A percentile compares a stretch with the other conserved stretches of the same genome.
Conservation (phyloP, 2,329 filamentous ascomycete genomes). For the Trichoderma cornu-damae region DNA sequence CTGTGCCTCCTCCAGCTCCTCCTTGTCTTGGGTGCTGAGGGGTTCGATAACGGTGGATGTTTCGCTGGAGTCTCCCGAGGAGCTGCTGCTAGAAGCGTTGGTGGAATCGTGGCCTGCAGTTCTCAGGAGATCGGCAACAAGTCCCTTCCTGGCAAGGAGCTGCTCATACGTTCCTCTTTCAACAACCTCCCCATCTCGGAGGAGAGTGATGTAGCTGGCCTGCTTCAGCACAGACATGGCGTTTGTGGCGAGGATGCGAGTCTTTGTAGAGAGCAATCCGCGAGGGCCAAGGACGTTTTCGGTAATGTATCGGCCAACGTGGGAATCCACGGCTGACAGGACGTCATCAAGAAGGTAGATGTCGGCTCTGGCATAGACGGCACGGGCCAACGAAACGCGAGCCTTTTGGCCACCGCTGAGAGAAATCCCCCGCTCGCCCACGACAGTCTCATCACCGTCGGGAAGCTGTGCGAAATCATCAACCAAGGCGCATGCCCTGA, state of each 20-base stretch:
- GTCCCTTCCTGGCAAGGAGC: slow-evolving; percentile 87
- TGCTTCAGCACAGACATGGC: slow-evolving; percentile 86
- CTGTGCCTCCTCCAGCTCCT: slow-evolving; percentile 70
- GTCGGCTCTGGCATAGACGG: slow-evolving; percentile 95
- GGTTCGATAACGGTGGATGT: slow-evolving; percentile 54
- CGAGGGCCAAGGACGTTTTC: slow-evolving; percentile 85
- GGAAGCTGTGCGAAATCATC: slow-evolving; percentile 91
- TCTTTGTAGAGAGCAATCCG: slow-evolving; percentile 79
- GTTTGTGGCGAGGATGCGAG: slow-evolving; percentile 89
- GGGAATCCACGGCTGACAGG: slow-evolving; percentile 94
- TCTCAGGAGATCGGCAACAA: slow-evolving; percentile 78
- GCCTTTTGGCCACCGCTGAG: slow-evolving; percentile 95
- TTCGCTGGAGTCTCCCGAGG: slow-evolving; percentile 46
- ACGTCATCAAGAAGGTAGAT: slow-evolving; percentile 93
- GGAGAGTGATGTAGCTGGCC: slow-evolving; percentile 79
- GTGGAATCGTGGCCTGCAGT: slow-evolving; percentile 59
- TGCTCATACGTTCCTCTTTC: slow-evolving; percentile 90
- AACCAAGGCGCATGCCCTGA: slow-evolving; percentile 82
- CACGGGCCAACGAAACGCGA: slow-evolving; percentile 81
- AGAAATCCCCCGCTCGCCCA: slow-evolving; percentile 94
- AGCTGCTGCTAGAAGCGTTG: slow-evolving; percentile 41
- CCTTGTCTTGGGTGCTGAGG: slow-evolving; percentile 48
- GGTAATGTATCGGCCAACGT: slow-evolving; percentile 91
- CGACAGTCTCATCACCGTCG: slow-evolving; percentile 93
- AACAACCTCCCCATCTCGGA: slow-evolving; percentile 75